Evolutionary conservation across 202 grass and related monocot genomes (phyloP).

Genomic region (Setaria italica): DNA sequence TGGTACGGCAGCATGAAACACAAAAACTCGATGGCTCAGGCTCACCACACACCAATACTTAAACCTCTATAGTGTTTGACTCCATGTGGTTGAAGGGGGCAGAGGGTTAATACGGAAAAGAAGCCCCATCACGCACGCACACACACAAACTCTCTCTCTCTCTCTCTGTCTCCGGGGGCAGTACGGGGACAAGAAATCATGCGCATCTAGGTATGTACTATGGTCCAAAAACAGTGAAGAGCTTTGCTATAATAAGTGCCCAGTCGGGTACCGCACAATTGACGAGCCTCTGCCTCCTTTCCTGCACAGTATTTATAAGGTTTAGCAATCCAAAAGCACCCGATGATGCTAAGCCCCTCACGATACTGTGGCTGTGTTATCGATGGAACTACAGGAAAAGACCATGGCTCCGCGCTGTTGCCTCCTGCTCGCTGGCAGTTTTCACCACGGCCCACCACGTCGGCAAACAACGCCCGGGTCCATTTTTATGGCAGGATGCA

Average conservation of each 20-base stretch:
- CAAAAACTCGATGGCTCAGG: no score
- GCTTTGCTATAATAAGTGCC: background rate
- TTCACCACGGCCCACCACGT: conserved; percentile 14
- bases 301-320: background rate
- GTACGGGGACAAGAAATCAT: background rate
- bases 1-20: no score
- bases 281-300: background rate
- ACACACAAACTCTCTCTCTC: background rate
- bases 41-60: no score
- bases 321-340: conserved; percentile 31
- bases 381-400: conserved; percentile 2
- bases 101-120: background rate
- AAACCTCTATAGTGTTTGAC: no score
- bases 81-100: no score
- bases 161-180: background rate
- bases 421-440: conserved; percentile 15
- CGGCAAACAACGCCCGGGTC: background rate
- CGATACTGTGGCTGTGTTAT: background rate
- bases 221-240: background rate
- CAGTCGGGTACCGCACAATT: conserved; percentile 19
- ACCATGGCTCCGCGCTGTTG: background rate
- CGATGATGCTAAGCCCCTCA: background rate
- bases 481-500: background rate
- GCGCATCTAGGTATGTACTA: background rate
- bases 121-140: background rate